phyloP scores from a whole-genome alignment of 257 asterid genomes.

The Nicotiana attenuata region DNA sequence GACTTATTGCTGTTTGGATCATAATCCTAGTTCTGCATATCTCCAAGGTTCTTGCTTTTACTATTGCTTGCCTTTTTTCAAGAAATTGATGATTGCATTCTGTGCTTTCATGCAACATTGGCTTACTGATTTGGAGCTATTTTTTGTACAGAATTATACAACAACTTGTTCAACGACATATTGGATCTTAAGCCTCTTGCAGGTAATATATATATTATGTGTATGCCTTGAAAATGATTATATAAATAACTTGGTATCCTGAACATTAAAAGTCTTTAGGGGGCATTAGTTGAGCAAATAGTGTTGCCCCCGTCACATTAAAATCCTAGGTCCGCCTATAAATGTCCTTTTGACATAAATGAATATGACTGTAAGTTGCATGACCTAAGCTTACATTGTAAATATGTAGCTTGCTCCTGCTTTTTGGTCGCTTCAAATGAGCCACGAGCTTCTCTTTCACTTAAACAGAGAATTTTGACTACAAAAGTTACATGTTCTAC shows the following conservation, averaged over 20 bases:
- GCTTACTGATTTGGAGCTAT: background rate
- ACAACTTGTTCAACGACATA: conserved; percentile 40
- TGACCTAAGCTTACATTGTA: background rate
- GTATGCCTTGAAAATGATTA: too few species aligned
- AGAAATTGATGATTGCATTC: background rate
- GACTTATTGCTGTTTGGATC: conserved; percentile 47
- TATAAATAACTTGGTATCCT: too few species aligned
- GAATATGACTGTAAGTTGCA: background rate
- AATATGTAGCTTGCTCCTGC: background rate
- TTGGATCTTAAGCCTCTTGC: conserved; percentile 44
- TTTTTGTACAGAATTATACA: conserved; percentile 33
- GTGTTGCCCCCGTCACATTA: too few species aligned
- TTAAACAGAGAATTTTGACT: background rate
- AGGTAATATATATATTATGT: conserved; percentile 21
- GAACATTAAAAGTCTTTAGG: too few species aligned
- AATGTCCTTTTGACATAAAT: background rate
- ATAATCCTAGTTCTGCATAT: conserved; percentile 43
- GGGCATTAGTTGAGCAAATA: too few species aligned
- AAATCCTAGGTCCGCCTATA: too few species aligned
- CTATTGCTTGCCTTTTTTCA: background rate
- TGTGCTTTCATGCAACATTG: background rate
- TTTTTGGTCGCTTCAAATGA: background rate
- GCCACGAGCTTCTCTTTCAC: background rate
- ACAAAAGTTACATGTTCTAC: background rate
- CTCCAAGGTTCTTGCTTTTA: conserved; percentile 34